Evolutionary conservation across 108 stramenopile species (phyloP), one percentile per base, ranked within the genome.

Genomic region (Cyclotella cryptica): DNA sequence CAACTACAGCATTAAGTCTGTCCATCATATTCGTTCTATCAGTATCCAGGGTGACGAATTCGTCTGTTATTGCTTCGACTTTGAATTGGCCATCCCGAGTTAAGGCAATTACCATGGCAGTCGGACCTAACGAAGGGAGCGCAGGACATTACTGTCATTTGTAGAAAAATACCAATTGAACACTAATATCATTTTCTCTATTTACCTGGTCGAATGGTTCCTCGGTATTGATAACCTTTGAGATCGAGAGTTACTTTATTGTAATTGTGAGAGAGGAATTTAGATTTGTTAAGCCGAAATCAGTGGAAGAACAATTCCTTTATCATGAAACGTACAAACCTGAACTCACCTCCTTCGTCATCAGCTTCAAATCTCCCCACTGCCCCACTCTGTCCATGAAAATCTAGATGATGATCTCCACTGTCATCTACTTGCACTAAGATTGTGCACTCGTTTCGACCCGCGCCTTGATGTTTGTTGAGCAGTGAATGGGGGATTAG

Each of bases 351-450:
- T 13, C 83, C 79, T 28, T 88, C 75, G 0, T 39, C 72, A 59
- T 72, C 80, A 9, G 88, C 79, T 76, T 94, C 91, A 67, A 92
- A 90, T 30, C 93, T 87, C 18, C 93, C 93, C 61, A 94, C 89
- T 26, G 90, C 91, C n/a, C 93, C 93, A 43, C 78, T 72, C 61
- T 84, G 73, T 14, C 91, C 93, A 68, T 88, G 84, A 54, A 91
- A 92, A 59, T 92, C 91, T 52, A 89, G 74, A 58, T 61, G 79
- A 19, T 73, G 43, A 27, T 90, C 88, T 61, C 89, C 89, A 40
- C 80, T 72, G 21, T 86, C 71, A 44, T 85, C 84, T 2, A 94
- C 80, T 71, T 94, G 89, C 41, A 94, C 79, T 26, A 94, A 66
- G 40, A 94, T 28, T 8, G 82, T 88, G 77, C 88, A 94, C 52